Evolutionary conservation across 139 green algal genomes (phyloP), one percentile per base, ranked within the genome.

Genomic region (Spirogloea muscicola): DNA sequence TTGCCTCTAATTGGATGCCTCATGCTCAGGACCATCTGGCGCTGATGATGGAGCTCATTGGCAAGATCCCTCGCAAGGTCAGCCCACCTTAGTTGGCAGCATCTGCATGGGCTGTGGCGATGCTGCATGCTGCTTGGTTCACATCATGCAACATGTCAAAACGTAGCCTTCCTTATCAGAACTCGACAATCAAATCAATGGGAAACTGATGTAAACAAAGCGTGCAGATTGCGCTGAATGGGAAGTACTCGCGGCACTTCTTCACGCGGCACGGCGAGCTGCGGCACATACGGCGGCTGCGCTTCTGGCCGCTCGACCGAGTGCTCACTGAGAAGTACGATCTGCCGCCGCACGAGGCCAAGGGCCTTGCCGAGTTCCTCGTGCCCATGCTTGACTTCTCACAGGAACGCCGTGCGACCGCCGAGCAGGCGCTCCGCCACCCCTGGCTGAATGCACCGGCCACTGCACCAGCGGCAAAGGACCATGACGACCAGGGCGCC

Each of bases 1-100:
- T n/a, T n/a, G n/a, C n/a, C n/a, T n/a, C n/a, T n/a, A n/a, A n/a
- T n/a, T n/a, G n/a, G n/a, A n/a, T n/a, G n/a, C n/a, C n/a, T n/a
- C n/a, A n/a, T 38, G n/a, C n/a, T 25, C 66, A 75, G 79, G 94
- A 99, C 84, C 94, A 99, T 80, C 79, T 99, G 25, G 94, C 94
- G 38, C 89, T 98, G 64, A 94, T 98, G 84, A 93, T 96, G 21
- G 94, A 98, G 87, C 86, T 97, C 63, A 85, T 98, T 71, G 92
- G 92, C 0, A 65, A 70, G 18, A 90, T 96, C 72, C 93, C 94
- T 1, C 85, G 81, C 37, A 87, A 82, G 80, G 71, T 71, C 10
- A 42, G 55, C 29, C 39, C 29, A 13, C 10, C 55, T 13, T 64
- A 55, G 21, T n/a, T 21, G n/a, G 21, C 21, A 31, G n/a, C 46